Percentiles rank a stretch among this genome's conserved stretches.
Evolutionary conservation across 192 early-diverging fungal genomes (phyloP).

Genomic region (Backusella morwellensis): DNA sequence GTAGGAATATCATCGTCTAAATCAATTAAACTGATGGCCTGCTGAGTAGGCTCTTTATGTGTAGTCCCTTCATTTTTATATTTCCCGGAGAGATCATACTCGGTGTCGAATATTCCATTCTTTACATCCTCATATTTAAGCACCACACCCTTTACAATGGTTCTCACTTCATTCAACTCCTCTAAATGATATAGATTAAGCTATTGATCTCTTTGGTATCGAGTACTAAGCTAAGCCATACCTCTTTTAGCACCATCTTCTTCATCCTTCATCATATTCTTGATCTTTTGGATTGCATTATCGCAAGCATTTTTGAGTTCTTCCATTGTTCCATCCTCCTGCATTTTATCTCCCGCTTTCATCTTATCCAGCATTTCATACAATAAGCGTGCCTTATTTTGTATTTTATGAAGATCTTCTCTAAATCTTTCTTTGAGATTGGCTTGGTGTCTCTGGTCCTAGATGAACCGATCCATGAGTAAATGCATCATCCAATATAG

Average conservation of each 20-base stretch:
- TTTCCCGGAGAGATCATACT: conserved; percentile 22
- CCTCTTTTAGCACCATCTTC: conserved; percentile 75
- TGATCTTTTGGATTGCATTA: conserved; percentile 64
- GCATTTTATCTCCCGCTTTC: conserved; percentile 48
- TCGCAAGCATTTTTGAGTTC: conserved; percentile 66
- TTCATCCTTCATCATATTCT: conserved; percentile 63
- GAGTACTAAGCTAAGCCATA: conserved; percentile 17
- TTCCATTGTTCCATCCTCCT: conserved; percentile 31
- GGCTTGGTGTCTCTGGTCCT: conserved; percentile 63
- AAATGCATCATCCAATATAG: background rate
- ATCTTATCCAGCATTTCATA: conserved; percentile 80
- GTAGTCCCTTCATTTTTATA: background rate
- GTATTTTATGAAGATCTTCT: conserved; percentile 77
- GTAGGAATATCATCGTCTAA: conserved; percentile 28
- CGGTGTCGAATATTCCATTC: conserved; percentile 43
- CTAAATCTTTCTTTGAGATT: conserved; percentile 86
- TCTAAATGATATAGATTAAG: background rate
- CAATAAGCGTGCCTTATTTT: conserved; percentile 70
- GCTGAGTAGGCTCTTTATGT: background rate
- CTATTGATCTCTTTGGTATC: background rate
- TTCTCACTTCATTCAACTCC: conserved; percentile 47
- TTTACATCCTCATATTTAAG: conserved; percentile 60
- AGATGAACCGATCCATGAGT: background rate
- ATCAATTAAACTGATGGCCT: conserved; percentile 44
- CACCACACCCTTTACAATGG: conserved; percentile 74